Evolutionary conservation across 768 basidiomycete species (phyloP).

Genomic region (Cantharellus anzutake): DNA sequence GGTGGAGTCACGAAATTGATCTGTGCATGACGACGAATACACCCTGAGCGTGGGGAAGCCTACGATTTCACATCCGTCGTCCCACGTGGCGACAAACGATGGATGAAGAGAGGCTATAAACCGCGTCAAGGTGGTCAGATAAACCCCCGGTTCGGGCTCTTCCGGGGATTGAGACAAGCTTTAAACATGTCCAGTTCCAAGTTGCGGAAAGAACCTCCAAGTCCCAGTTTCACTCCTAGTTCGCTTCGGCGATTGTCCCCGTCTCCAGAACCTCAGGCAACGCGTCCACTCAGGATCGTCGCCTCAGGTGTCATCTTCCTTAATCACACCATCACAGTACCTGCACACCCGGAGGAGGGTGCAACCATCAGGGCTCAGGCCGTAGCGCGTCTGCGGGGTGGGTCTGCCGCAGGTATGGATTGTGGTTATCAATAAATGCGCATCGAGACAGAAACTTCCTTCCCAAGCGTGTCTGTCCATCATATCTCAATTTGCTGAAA

Average conservation of each 20-base stretch:
- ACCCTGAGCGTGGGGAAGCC: no score
- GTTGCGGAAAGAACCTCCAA: background rate
- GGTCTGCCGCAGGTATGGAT: conserved; percentile 31
- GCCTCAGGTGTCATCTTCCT: conserved; percentile 67
- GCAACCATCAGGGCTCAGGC: conserved; percentile 51
- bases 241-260: background rate
- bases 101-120: no score
- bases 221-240: background rate
- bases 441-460: no score
- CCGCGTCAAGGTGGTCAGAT: no score
- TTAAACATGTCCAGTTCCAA: background rate
- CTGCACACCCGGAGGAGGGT: conserved; percentile 16
- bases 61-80: no score
- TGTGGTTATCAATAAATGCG: no score
- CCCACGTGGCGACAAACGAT: no score
- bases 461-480: conserved; percentile 37
- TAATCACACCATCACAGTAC: conserved; percentile 49
- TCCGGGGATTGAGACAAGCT: background rate
- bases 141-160: no score
- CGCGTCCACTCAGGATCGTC: conserved; percentile 22
- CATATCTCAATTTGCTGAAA: conserved; percentile 39
- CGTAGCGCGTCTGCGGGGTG: conserved; percentile 47
- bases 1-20: no score
- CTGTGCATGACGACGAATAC: no score
- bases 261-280: background rate